Evolutionary conservation across 2,329 filamentous ascomycete species (phyloP), one percentile per base, ranked within the genome.

Genomic region (Cordyceps tenuipes): DNA sequence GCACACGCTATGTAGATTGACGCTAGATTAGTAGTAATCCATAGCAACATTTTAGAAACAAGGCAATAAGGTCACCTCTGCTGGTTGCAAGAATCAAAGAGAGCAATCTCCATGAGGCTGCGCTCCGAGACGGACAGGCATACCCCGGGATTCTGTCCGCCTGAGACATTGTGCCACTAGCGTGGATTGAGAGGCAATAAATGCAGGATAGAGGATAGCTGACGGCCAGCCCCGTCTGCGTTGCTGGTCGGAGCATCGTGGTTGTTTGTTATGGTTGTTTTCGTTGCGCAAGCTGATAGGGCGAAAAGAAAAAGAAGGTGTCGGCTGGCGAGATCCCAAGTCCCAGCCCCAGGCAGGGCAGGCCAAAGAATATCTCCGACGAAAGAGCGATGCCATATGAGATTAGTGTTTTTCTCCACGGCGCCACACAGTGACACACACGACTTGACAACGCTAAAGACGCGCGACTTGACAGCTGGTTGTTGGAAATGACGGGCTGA

Each of bases 141-240:
- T 50, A 41, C 56, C 47, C 55, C 46, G 55, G 56, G 47, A 58
- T 51, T 58, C 23, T 34, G 36, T 17, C 56, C 56, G 56, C 5
- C 36, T n/a, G 26, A 58, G 56, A 51, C 56, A 59, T 58, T 23
- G 19, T n/a, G 44, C 21, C 10, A 47, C 44, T 47, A 19, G 19
- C 19, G 26, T 17, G 39, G 3, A 5, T 3, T 29, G n/a, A 39
- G 29, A 46, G 8, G 51, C 23, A 36, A 52, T 43, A 5, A 21
- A 26, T 43, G 52, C 52, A 57, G 21, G 44, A 15, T 19, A 44
- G 36, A 57, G 21, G 44, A 15, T 19, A 44, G 36, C 7, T 47
- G 21, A 29, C 46, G 54, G 21, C 34, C 31, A 2, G 51, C 50
- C 51, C 56, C 47, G 47, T 58, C 13, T 49, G 8, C 29, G 23